Base-by-base conservation (phyloP, 768 basidiomycete genomes). In the Phanerodontia chrysosporium region DNA sequence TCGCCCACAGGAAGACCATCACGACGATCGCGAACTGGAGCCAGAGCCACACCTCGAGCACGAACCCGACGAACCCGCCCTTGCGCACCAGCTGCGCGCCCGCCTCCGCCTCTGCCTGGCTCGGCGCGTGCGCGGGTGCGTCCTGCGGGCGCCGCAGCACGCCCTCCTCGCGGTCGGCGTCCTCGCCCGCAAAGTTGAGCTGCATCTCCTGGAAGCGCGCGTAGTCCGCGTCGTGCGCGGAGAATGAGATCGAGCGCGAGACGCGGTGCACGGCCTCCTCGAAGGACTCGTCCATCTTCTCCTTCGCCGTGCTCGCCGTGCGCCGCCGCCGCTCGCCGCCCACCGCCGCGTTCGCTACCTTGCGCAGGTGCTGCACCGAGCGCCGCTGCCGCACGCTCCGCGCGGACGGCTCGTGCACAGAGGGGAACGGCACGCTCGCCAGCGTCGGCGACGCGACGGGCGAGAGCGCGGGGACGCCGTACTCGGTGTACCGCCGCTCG, bases 31-130 rank as follows among this genome's bases (percentile, higher is more conserved):
- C 75, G 67, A 93, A 92, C 71, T 94, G 92, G 59, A 92, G 69
- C 89, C 90, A 91, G 62, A 93, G 71, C 92, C 92, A 93, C 22
- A 89, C 69, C 73, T 91, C 88, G 51, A 93, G 65, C 62, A 92
- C 69, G 51, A 87, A 72, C 42, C 68, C 73, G 32, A 74, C 73
- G 22, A 77, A 61, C 7, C 70, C 69, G 3, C 65, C 60, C 58
- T 68, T 71, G 57, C 58, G 56, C 39, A 39, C 45, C 45, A 24
- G 45, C 45, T 53, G 54, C 30, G 6, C 13, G 29, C 18, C 21
- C n/a, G 30, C 30, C 8, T 13, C n/a, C 10, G 35, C 22, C 2
- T 35, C 22, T 3, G 39, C 32, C 13, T 14, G 13, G 5, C 24
- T 13, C 22, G 21, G 10, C 9, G 52, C 30, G 10, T 7, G 22